Evolutionary conservation across 352 stramenopile species (phyloP).

Genomic region (Pythium utonaiense): DNA sequence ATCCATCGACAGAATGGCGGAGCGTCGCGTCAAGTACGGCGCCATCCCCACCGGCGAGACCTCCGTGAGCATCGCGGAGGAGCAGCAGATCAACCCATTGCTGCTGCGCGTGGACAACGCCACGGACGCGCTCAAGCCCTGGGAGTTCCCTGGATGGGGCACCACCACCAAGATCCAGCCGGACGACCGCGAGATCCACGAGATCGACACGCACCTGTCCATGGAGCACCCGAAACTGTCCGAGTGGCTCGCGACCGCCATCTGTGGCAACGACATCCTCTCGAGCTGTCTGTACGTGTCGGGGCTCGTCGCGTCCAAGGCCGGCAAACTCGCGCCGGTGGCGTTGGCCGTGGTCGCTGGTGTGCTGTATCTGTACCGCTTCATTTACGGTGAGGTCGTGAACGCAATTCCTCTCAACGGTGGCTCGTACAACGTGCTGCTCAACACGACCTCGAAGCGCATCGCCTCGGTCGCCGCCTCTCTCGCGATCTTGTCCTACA

Average conservation of each 20-base stretch:
- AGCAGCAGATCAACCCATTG: slow-evolving; percentile 52
- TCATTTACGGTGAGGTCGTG: slow-evolving; percentile 94
- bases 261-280: slow-evolving; percentile 96
- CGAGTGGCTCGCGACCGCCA: slow-evolving; percentile 92
- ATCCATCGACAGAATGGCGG: slow-evolving; percentile 18
- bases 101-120: slow-evolving; percentile 74
- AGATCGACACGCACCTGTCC: slow-evolving; percentile 74
- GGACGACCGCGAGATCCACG: slow-evolving; percentile 57
- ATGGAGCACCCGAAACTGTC: slow-evolving; percentile 84
- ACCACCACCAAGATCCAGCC: slow-evolving; percentile 56
- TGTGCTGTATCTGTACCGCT: slow-evolving; percentile 87
- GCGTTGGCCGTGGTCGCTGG: slow-evolving; percentile 88
- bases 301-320: slow-evolving; percentile 79
- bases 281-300: slow-evolving; percentile 91
- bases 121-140: slow-evolving; percentile 67
- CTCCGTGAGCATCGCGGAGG: slow-evolving; percentile 32
- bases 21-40: slow-evolving; percentile 48
- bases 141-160: slow-evolving; percentile 86
- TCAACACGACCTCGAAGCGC: slow-evolving; percentile 94
- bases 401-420: slow-evolving; percentile 94
- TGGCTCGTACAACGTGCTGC: slow-evolving; percentile 94
- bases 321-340: slow-evolving; percentile 89
- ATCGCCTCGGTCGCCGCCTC: slow-evolving; percentile 91
- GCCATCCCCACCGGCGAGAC: slow-evolving; percentile 48
- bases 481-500: slow-evolving; percentile 94